Evolutionary conservation across 306 rosid species (phyloP).

Genomic region (Quercus robur): DNA sequence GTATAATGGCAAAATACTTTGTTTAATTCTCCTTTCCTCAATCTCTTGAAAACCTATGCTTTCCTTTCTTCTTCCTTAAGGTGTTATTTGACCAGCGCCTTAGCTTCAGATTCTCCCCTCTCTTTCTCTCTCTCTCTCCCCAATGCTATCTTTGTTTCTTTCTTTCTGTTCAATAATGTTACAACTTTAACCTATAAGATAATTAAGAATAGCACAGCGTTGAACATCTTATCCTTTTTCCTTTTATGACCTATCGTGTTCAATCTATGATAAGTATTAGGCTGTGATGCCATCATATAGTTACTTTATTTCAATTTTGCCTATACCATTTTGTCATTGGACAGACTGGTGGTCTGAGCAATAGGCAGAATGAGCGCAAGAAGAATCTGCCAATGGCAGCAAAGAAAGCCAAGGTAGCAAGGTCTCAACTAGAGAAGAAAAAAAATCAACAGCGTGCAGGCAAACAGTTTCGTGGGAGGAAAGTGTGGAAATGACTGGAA

Average conservation of each 20-base stretch:
- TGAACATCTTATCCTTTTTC: background rate
- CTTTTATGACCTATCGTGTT: background rate
- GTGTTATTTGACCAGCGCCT: background rate
- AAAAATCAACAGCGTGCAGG: constrained; percentile 45
- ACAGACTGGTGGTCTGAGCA: constrained; percentile 89
- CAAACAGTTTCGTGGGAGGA: constrained; percentile 78
- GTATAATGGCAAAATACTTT: background rate
- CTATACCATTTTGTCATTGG: background rate
- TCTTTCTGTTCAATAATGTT: background rate
- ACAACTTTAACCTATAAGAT: background rate
- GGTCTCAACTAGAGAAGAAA: constrained; percentile 46
- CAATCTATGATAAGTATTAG: background rate
- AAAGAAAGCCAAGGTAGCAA: constrained; percentile 52
- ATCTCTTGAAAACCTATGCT: background rate
- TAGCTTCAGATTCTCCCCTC: background rate
- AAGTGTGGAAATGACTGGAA: constrained; percentile 58
- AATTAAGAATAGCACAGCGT: background rate
- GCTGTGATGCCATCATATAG: background rate
- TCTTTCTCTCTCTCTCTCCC: background rate
- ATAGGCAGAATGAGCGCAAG: constrained; percentile 81
- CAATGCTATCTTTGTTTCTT: background rate
- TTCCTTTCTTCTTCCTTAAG: background rate
- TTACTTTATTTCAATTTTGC: background rate
- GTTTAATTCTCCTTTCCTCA: background rate
- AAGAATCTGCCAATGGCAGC: constrained; percentile 81